Evolutionary conservation across 306 rosid genomes (phyloP).

Genomic region (Cercis canadensis): DNA sequence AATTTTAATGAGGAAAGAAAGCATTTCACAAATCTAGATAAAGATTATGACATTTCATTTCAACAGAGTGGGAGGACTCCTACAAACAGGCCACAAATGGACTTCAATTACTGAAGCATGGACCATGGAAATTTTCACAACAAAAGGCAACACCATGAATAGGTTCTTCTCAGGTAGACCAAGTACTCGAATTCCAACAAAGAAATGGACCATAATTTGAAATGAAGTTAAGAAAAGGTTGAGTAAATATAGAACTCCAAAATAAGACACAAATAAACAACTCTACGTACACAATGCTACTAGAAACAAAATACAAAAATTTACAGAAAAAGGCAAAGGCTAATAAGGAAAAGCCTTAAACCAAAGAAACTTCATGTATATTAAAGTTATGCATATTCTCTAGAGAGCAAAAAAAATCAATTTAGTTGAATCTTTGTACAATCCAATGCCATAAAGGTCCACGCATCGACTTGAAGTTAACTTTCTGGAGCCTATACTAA

Average conservation of each 20-base stretch:
- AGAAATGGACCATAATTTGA: conserved; percentile 11
- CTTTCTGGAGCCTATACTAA: conserved; percentile 22
- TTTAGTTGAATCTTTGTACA: conserved; percentile 1
- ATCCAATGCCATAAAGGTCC: conserved; percentile 27
- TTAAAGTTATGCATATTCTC: not conserved
- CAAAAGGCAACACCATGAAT: not conserved
- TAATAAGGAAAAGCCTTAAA: too few relatives aligned
- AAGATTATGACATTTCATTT: not conserved
- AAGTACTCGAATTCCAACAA: not conserved
- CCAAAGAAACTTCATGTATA: too few relatives aligned
- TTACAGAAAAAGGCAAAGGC: too few relatives aligned
- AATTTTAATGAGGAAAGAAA: not conserved
- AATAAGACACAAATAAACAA: too few relatives aligned
- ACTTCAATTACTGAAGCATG: not conserved
- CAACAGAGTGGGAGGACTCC: too few relatives aligned
- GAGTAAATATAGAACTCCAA: too few relatives aligned
- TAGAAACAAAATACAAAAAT: too few relatives aligned
- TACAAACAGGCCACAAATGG: not conserved
- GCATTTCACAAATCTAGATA: not conserved
- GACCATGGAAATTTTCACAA: not conserved
- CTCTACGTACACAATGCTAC: too few relatives aligned
- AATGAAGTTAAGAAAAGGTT: not conserved
- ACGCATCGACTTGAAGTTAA: conserved; percentile 20
- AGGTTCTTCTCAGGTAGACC: conserved; percentile 1
- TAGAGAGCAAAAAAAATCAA: conserved; percentile 17